A percentile compares a stretch with the other conserved stretches of the same genome.
phyloP scores from a whole-genome alignment of 352 stramenopile genomes.

The Pythium pectinolyticum region DNA sequence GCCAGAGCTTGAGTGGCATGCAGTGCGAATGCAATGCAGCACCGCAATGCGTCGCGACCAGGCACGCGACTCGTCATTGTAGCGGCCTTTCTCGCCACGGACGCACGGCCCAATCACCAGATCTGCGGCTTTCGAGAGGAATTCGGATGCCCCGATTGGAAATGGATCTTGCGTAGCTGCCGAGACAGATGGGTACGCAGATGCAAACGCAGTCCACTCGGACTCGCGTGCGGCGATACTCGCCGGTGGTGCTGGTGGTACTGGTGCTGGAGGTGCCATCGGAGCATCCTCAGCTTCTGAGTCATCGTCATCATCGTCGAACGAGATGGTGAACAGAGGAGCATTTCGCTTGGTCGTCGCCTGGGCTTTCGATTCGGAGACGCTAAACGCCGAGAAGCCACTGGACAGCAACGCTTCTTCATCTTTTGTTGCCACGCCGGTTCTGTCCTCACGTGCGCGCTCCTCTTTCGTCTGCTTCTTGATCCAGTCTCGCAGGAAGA shows the following conservation, averaged over 20 bases:
- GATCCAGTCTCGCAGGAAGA: conserved; percentile 3
- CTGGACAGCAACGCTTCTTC: conserved; percentile 20
- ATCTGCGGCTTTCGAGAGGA: conserved; percentile 13
- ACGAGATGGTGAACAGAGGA: not conserved
- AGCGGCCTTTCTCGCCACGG: not conserved
- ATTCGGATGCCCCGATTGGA: not conserved
- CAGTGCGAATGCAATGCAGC: conserved; percentile 45
- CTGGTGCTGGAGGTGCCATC: not conserved
- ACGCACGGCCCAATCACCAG: conserved; percentile 22
- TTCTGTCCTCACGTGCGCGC: no score
- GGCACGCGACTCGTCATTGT: conserved; percentile 12
- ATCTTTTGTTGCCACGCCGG: not conserved
- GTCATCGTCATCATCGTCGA: conserved; percentile 18
- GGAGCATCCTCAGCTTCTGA: no score
- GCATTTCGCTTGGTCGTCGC: no score
- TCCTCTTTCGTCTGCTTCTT: not conserved
- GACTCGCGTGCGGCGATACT: not conserved
- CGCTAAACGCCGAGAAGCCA: conserved; percentile 15
- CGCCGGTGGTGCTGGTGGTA: not conserved
- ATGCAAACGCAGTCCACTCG: conserved; percentile 13
- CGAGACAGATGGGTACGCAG: no score
- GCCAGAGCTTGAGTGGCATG: conserved; percentile 45
- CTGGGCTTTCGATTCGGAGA: not conserved
- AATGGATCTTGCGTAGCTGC: not conserved
- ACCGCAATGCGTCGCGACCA: conserved; percentile 53